Percentiles rank a stretch among this genome's conserved stretches.
Conservation (phyloP, 176 grass and related monocot genomes). For the Raddia guianensis region DNA sequence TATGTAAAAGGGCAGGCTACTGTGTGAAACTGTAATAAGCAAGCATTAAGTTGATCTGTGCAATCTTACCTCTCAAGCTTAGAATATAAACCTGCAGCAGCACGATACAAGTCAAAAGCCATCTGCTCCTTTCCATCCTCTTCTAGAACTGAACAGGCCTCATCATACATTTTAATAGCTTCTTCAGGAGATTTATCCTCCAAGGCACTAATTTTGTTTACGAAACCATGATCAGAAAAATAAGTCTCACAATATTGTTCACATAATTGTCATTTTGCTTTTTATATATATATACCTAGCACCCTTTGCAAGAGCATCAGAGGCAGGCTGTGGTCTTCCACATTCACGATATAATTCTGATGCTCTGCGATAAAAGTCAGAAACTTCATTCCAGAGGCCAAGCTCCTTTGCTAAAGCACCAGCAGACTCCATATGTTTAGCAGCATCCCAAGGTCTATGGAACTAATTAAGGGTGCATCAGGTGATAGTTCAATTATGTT, state of each 20-base stretch:
- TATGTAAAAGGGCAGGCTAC: neutral
- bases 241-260: conserved; percentile 9
- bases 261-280: neutral
- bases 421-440: conserved; percentile 98
- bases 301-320: conserved; percentile 96
- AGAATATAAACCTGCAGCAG: conserved; percentile 66
- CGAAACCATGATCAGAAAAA: conserved; percentile 28
- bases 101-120: conserved; percentile 94
- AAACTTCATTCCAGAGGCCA: conserved; percentile 82
- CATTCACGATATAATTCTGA: conserved; percentile 93
- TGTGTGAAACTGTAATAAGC: conserved; percentile 11
- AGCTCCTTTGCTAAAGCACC: conserved; percentile 91
- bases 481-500: conserved; percentile 26
- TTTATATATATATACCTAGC: conserved; percentile 60
- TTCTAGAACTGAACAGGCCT: conserved; percentile 79
- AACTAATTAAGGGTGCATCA: conserved; percentile 50
- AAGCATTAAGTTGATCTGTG: neutral
- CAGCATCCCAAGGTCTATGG: conserved; percentile 96
- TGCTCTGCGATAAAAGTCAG: conserved; percentile 80
- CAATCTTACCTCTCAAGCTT: conserved; percentile 78
- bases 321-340: conserved; percentile 90
- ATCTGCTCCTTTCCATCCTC: conserved; percentile 98
- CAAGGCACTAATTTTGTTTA: conserved; percentile 60
- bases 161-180: conserved; percentile 85
- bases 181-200: conserved; percentile 84